Base-by-base conservation (phyloP, 441 rosid genomes). In the Jatropha podagrica region DNA sequence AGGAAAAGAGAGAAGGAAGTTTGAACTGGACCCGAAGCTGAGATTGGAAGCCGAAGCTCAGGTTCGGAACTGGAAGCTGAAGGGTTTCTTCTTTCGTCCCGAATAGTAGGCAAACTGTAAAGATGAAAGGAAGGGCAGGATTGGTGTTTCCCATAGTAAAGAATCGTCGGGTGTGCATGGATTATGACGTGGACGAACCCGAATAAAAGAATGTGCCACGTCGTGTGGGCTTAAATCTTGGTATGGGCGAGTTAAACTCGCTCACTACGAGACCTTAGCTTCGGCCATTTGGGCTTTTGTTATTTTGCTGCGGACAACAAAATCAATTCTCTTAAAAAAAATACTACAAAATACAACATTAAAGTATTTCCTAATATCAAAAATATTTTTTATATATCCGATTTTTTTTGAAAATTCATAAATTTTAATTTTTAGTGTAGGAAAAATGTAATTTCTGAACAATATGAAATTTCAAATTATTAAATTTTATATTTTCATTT, bases 131-230 rank as follows among this genome's bases (percentile, higher is more conserved):
- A 56, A 27, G 7, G 17, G 2, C 17, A 15, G 10, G 23, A 7
- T 32, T 27, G 17, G 4, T 66, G 58, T 68, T 32, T 44, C 48
- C 48, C 61, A 44, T 42, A 26, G 13, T 40, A 2, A 27, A 48
- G 75, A 63, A n/a, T 61, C 18, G 59, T 44, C 26, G 59, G 68
- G 48, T 2, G 2, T 61, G 61, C 49, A 18, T 62, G 46, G 59
- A 1, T 44, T 32, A 65, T 67, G 54, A 75, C 78, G 73, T 75
- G 59, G 72, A 59, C 58, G 58, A 56, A 74, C 56, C 44, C 20
- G 17, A 32, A 32, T 40, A 15, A 46, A 46, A 6, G 1, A 9
- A 68, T 18, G 5, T 59, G 59, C 49, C 72, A 75, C 67, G 42
- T 42, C 13, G n/a, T 17, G 17, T 68, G 44, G 13, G 5, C 14